Base-by-base conservation (phyloP, 768 basidiomycete species). In the Tylopilus balloui region DNA sequence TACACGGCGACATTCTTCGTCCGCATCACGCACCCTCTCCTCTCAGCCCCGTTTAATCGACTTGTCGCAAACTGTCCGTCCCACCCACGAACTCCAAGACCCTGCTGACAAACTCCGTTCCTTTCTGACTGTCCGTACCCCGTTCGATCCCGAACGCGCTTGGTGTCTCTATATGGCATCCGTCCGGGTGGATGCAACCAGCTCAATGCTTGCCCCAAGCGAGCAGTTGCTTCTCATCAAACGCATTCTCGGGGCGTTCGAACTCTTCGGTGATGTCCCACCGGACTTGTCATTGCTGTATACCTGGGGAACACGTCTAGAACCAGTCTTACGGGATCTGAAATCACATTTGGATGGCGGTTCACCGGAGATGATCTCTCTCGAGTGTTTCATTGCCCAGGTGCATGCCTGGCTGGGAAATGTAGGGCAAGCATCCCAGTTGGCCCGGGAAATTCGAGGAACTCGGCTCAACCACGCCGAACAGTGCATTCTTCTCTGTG, bases 101-200 rank as follows among this genome's bases (percentile, higher is more conserved):
- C 34, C 52, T 15, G 42, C 36, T 19, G 52, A 53, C 46, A 25
- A 38, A 15, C 56, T 68, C 49, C 41, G 55, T 27, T 56, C 52
- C 38, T 51, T 66, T 38, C 54, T 67, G 45, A 19, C 34, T 45
- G 41, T 49, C 6, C 19, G 11, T 15, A 6, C 43, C 21, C 49
- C 67, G 14, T 55, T 77, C 41, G 60, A 73, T 48, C 51, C 71
- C 29, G 68, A 74, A 19, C 53, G 64, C 10, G 73, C 73, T 10
- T 78, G 77, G 77, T 44, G 58, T 14, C 60, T 65, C 5, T 78
- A 73, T 56, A 51, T 58, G 45, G 34, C 53, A n/a, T 51, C 51
- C 3, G 13, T 46, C 28, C 48, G 32, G n/a, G 7, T 43, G 3
- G 29, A 52, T 40, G 14, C 55, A 62, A 21, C 50, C 52, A 15